Evolutionary conservation across 768 basidiomycete genomes (phyloP).

Genomic region (Boletellus sp.): DNA sequence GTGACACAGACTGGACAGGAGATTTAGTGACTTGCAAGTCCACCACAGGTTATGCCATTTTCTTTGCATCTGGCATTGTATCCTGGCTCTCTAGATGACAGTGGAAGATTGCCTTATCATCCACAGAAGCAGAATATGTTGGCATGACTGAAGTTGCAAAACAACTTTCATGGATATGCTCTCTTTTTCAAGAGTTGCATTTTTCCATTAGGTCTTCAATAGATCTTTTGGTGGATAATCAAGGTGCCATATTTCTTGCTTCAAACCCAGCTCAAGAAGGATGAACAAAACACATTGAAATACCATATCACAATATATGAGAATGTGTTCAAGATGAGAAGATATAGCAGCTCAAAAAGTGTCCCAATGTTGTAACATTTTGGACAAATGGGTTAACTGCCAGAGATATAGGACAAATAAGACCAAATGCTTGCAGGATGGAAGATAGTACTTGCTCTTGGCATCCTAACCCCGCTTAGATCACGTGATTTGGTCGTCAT

Average conservation of each 20-base stretch:
- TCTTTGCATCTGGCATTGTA: background rate
- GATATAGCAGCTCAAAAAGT: no score
- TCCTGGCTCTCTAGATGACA: background rate
- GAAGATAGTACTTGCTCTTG: no score
- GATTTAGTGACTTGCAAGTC: background rate
- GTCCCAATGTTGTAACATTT: no score
- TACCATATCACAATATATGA: background rate
- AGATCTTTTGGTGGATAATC: background rate
- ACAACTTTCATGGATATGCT: background rate
- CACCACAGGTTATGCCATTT: background rate
- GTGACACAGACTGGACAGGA: background rate
- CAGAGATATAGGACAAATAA: no score
- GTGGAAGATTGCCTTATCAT: background rate
- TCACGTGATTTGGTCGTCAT: no score
- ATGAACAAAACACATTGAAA: background rate
- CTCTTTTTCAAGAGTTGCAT: background rate
- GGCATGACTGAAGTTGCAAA: background rate
- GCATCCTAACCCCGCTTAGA: no score
- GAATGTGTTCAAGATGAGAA: background rate
- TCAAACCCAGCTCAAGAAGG: background rate
- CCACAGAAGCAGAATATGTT: background rate
- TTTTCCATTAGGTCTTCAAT: background rate
- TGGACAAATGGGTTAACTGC: no score
- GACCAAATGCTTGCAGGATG: no score
- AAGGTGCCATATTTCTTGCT: background rate